Conservation (phyloP, 768 basidiomycete species). For the Ephemerocybe angulata region DNA sequence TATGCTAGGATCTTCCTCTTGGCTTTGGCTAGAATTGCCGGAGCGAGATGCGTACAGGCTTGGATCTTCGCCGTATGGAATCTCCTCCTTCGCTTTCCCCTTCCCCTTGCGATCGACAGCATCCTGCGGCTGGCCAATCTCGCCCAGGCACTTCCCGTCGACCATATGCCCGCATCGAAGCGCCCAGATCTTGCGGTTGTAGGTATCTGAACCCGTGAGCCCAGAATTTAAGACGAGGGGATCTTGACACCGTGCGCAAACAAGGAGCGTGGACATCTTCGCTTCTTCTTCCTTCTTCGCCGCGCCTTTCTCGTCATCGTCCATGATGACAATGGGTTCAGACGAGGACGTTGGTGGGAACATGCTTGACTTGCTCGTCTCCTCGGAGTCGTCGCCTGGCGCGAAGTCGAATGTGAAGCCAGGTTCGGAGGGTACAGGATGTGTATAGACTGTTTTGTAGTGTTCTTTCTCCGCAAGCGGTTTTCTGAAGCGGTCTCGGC, state of each 20-base stretch:
- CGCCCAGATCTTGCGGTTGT: constrained; percentile 57
- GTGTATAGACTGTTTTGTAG: constrained; percentile 62
- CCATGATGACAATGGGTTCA: constrained; percentile 42
- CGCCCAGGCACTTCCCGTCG: constrained; percentile 69
- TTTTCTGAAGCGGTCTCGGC: constrained; percentile 1
- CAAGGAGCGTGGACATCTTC: constrained; percentile 43
- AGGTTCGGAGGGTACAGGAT: constrained; percentile 49
- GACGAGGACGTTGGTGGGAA: constrained; percentile 32
- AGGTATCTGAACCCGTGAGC: constrained; percentile 42
- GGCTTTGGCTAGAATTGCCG: neutral
- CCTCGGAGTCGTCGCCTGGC: constrained; percentile 29
- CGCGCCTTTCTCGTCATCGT: constrained; percentile 37
- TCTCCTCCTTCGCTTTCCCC: constrained; percentile 42
- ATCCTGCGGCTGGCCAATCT: constrained; percentile 47
- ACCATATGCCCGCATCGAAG: constrained; percentile 75
- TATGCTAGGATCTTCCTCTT: constrained; percentile 27
- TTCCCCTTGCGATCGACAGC: constrained; percentile 31
- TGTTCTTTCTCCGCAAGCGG: constrained; percentile 28
- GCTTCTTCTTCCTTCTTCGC: constrained; percentile 2
- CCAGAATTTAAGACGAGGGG: constrained; percentile 56
- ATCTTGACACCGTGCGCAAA: constrained; percentile 65
- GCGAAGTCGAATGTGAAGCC: constrained; percentile 72
- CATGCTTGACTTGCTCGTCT: constrained; percentile 14
- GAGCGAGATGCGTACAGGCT: too few relatives aligned
- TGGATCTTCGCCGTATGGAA: constrained; percentile 15